phyloP scores from a whole-genome alignment of 2,329 filamentous ascomycete species.

The Penicillium sp. region DNA sequence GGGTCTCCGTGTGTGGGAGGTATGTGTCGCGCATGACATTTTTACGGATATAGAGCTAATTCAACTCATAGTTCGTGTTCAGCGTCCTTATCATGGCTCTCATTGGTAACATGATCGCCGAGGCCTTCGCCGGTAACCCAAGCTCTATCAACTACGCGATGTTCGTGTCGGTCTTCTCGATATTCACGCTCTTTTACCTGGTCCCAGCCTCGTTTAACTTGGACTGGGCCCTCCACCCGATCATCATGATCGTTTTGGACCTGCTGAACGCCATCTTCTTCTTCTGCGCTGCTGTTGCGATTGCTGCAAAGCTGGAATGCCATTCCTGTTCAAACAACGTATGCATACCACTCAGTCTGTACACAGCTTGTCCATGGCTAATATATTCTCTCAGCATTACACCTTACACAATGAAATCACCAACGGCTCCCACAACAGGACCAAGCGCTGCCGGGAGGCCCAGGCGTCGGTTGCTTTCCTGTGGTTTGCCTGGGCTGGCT shows the following conservation, averaged over 20 bases:
- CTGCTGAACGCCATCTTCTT: constrained; percentile 47
- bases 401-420: constrained; percentile 41
- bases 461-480: constrained; percentile 50
- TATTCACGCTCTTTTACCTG: constrained; percentile 48
- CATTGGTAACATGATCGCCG: constrained; percentile 59
- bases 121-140: constrained; percentile 50
- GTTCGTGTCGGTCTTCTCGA: constrained; percentile 46
- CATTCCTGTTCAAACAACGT: constrained; percentile 47
- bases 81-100: constrained; percentile 58
- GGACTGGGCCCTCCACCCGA: constrained; percentile 40
- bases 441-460: constrained; percentile 48
- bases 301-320: constrained; percentile 44
- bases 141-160: constrained; percentile 54
- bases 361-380: not conserved
- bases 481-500: constrained; percentile 49
- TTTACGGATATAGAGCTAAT: constrained; percentile 2
- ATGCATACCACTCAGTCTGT: constrained; percentile 18
- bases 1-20: constrained; percentile 33
- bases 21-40: constrained; percentile 12
- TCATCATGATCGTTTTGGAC: constrained; percentile 45
- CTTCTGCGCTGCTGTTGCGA: constrained; percentile 46
- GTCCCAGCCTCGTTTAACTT: constrained; percentile 42
- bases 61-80: constrained; percentile 51
- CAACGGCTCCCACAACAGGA: constrained; percentile 35
- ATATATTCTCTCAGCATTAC: not conserved